Conservation (phyloP, 139 green algal genomes). For the Coelastrella sp. region DNA sequence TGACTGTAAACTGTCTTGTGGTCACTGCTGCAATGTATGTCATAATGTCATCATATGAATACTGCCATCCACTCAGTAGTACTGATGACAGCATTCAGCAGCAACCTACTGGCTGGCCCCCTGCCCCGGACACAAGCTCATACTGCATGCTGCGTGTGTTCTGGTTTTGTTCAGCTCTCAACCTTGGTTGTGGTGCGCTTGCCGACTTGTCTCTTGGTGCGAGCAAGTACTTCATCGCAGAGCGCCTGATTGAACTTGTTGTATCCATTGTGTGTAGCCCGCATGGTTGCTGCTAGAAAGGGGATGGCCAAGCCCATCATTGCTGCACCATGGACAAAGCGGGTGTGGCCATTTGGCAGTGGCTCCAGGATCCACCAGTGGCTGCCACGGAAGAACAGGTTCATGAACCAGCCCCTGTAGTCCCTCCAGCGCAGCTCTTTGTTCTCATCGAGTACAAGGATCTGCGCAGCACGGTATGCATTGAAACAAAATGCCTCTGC, state of each 20-base stretch:
- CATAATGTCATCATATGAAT: too few relatives aligned
- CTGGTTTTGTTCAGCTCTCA: background rate
- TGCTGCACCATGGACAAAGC: constrained; percentile 30
- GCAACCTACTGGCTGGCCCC: too few relatives aligned
- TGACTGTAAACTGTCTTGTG: too few relatives aligned
- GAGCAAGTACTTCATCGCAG: constrained; percentile 29
- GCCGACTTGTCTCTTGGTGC: constrained; percentile 13
- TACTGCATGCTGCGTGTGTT: too few relatives aligned
- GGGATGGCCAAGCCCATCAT: constrained; percentile 43
- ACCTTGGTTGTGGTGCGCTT: background rate
- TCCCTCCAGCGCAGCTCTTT: constrained; percentile 43
- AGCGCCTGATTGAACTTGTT: constrained; percentile 26
- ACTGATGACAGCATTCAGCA: too few relatives aligned
- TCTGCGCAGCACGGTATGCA: background rate
- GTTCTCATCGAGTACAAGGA: constrained; percentile 34
- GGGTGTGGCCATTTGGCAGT: constrained; percentile 34
- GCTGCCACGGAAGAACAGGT: constrained; percentile 40
- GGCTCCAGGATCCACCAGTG: constrained; percentile 39
- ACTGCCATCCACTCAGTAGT: too few relatives aligned
- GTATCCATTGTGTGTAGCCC: constrained; percentile 11
- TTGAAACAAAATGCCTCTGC: background rate
- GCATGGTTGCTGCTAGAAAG: constrained; percentile 32
- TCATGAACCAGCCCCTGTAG: constrained; percentile 3
- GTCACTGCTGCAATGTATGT: too few relatives aligned
- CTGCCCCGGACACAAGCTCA: too few relatives aligned